Base-by-base conservation (phyloP, 2,329 filamentous ascomycete species). In the Aspergillus vadensis region DNA sequence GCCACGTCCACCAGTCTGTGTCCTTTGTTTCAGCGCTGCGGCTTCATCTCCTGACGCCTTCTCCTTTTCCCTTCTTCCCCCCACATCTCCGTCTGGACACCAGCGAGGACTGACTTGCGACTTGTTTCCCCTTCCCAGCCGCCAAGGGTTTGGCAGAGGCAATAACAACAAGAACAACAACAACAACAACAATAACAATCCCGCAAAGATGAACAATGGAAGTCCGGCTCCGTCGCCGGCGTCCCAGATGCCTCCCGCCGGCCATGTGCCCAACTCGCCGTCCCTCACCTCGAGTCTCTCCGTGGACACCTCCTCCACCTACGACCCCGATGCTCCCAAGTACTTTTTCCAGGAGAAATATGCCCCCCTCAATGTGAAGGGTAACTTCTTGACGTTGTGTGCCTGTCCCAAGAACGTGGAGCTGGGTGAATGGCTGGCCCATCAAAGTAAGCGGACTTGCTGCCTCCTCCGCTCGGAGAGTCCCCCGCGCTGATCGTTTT, bases 371-470 rank as follows among this genome's bases (percentile, higher is more conserved):
- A 96, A 97, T 66, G 93, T 97, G 72, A 96, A 94, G 81, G 94
- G 94, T 61, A 98, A 97, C 80, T 97, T 98, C 75, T 92, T 97
- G 89, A 97, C 94, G 10, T 80, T 98, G 61, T 96, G 93, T 70
- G 92, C 92, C 53, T 90, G 93, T 73, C 94, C 94, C 21, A 93
- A 94, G 81, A 93, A 95, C 59, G 91, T 97, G 49, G 94, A 97
- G 72, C 88, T 92, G 74, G 94, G 92, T 67, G 94, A 98, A 78
- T 98, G 94, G 94, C 85, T 97, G 69, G 93, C 93, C 64, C 92
- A 97, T 77, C 94, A 97, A 83, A 88, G 94, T 96, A 83, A 73
- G 80, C 70, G 48, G 49, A 32, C 53, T 48, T 30, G 53, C 53
- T 19, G 19, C 15, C 21, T 39, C 9, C 27, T 19, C 19, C 27